Conservation (phyloP, 176 grass and related monocot genomes). For the Bothriochloa decipiens region DNA sequence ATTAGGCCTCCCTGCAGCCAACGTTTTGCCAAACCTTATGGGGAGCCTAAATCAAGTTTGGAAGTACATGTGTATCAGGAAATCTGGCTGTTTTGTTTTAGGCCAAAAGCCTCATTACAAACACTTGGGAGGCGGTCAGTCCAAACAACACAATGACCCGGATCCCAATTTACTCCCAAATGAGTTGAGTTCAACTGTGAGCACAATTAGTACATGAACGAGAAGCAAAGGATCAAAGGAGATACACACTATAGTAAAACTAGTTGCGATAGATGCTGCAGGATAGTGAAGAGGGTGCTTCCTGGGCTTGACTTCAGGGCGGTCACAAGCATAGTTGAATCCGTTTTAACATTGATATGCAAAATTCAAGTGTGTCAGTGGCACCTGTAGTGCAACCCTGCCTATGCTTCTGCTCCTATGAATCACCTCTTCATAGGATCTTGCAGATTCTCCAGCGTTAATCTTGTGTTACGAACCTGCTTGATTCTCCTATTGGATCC, state of each 20-base stretch:
- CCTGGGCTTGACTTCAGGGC: neutral
- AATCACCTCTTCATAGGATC: neutral
- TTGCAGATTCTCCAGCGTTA: neutral
- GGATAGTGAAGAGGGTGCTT: neutral
- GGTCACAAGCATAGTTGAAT: neutral
- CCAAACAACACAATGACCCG: neutral
- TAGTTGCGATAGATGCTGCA: neutral
- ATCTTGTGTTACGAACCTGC: neutral
- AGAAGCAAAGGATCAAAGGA: neutral
- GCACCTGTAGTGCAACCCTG: neutral
- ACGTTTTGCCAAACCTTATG: neutral
- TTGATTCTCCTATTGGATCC: neutral
- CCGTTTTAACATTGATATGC: neutral
- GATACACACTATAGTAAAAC: neutral
- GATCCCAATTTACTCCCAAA: neutral
- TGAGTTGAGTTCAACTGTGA: neutral
- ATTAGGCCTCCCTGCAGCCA: neutral
- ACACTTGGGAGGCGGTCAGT: neutral
- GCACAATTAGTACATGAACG: neutral
- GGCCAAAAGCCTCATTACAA: neutral
- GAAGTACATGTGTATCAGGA: neutral
- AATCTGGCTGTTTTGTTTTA: too few species aligned
- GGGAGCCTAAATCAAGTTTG: neutral
- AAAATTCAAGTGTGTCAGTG: neutral
- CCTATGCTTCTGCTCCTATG: neutral